Conservation (phyloP, 306 rosid genomes). For the Acmispon strigosus region DNA sequence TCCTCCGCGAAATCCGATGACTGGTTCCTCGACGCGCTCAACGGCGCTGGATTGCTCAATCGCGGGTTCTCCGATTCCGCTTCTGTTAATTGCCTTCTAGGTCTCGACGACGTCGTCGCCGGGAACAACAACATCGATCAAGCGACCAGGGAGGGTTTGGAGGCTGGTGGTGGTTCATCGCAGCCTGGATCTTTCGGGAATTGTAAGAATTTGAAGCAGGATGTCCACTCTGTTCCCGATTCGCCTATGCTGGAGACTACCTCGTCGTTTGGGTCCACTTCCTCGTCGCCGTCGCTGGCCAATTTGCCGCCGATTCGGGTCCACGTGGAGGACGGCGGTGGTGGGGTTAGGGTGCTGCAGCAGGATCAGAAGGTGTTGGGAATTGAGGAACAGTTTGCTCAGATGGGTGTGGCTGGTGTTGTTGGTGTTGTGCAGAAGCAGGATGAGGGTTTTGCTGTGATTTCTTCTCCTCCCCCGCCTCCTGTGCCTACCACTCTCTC, state of each 20-base stretch:
- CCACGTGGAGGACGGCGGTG: slow-evolving; percentile 66
- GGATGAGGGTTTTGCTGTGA: slow-evolving; percentile 51
- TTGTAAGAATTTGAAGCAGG: slow-evolving; percentile 54
- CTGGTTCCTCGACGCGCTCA: slow-evolving; percentile 78
- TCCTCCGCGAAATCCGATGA: slow-evolving; percentile 63
- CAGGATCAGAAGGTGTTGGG: slow-evolving; percentile 75
- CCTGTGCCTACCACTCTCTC: slow-evolving; percentile 38
- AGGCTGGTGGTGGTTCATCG: slow-evolving; percentile 24
- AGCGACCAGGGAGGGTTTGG: slow-evolving; percentile 34
- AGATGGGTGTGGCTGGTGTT: slow-evolving; percentile 48
- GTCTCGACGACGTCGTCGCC: slow-evolving; percentile 59
- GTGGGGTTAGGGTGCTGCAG: slow-evolving; percentile 33
- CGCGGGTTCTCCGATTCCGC: slow-evolving; percentile 79
- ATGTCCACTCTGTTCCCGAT: slow-evolving; percentile 93
- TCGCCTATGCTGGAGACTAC: slow-evolving; percentile 89
- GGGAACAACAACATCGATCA: slow-evolving; percentile 48
- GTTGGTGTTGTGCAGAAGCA: slow-evolving; percentile 48
- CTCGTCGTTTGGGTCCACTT: slow-evolving; percentile 88
- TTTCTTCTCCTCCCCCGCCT: slow-evolving; percentile 70
- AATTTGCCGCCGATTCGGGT: slow-evolving; percentile 91
- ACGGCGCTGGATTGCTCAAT: slow-evolving; percentile 54
- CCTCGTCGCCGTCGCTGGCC: slow-evolving; percentile 80
- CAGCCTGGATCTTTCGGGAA: slow-evolving; percentile 57
- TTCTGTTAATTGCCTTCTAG: slow-evolving; percentile 71
- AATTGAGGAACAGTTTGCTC: slow-evolving; percentile 89